Conservation (phyloP, 2,329 filamentous ascomycete genomes). For the Fusarium papillatum region DNA sequence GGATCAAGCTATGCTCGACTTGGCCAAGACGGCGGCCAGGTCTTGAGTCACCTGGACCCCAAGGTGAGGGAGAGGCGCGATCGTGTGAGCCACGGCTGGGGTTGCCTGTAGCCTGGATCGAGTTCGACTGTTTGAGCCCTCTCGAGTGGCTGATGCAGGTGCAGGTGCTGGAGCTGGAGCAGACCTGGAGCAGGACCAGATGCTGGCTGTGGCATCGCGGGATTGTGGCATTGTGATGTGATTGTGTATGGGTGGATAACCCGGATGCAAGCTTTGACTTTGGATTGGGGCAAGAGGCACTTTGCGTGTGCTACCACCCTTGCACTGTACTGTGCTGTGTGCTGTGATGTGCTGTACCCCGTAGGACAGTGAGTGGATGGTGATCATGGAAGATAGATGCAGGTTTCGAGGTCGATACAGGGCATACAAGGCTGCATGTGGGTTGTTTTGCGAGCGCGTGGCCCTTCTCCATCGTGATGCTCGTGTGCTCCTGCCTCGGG, state of each 20-base stretch:
- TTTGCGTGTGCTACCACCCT: background rate
- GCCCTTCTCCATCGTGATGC: conserved; percentile 27
- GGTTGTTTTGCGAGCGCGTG: conserved; percentile 4
- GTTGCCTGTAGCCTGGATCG: conserved; percentile 5
- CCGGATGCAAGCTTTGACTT: conserved; percentile 4
- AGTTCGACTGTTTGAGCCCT: conserved; percentile 8
- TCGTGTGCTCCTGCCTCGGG: conserved; percentile 11
- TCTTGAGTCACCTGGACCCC: conserved; percentile 34
- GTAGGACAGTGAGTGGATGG: background rate
- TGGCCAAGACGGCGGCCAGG: conserved; percentile 32
- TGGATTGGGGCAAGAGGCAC: background rate
- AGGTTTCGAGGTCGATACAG: conserved; percentile 5
- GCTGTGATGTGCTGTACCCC: background rate
- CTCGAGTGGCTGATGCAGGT: conserved; percentile 24
- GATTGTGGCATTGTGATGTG: conserved; percentile 23
- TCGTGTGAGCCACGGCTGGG: conserved; percentile 34
- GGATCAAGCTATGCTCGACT: conserved; percentile 18
- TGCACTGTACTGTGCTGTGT: background rate
- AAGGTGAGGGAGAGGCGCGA: conserved; percentile 23
- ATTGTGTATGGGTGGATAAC: conserved; percentile 22
- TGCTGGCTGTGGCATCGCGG: conserved; percentile 19
- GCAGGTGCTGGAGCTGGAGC: background rate
- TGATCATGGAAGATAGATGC: background rate
- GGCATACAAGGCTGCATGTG: conserved; percentile 3
- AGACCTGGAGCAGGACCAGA: background rate